A percentile compares a stretch with the other conserved stretches of the same genome.
phyloP scores from a whole-genome alignment of 768 basidiomycete genomes.

The Tulasnella sp. region DNA sequence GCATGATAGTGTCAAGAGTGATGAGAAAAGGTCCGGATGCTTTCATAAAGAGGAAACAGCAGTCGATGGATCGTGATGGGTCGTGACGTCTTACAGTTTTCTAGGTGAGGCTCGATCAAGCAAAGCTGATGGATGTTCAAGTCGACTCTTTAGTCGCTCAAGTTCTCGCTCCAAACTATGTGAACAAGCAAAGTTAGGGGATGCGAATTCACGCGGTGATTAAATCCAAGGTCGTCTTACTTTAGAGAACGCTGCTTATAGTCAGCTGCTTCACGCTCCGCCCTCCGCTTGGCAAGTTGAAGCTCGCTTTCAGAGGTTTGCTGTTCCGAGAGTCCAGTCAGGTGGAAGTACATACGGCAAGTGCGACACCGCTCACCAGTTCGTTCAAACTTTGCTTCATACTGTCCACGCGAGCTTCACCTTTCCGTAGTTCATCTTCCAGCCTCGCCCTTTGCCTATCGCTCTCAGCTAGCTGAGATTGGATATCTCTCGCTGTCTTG shows the following conservation, averaged over 20 bases:
- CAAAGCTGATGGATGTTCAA: constrained; percentile 43
- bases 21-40: too few species aligned
- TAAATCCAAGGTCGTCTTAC: constrained; percentile 32
- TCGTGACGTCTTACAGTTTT: too few species aligned
- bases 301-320: constrained; percentile 58
- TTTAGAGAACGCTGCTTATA: constrained; percentile 58
- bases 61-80: too few species aligned
- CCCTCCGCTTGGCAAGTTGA: constrained; percentile 60
- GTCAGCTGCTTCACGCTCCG: constrained; percentile 66
- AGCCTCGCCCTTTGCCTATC: constrained; percentile 51
- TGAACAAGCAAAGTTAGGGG: constrained; percentile 5
- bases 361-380: constrained; percentile 35
- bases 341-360: not conserved
- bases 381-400: constrained; percentile 52
- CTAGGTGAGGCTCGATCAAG: not conserved
- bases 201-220: not conserved
- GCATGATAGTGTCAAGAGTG: too few species aligned
- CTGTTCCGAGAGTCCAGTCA: constrained; percentile 29
- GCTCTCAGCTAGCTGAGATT: constrained; percentile 45
- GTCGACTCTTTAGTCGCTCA: constrained; percentile 55
- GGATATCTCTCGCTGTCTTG: constrained; percentile 42
- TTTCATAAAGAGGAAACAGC: too few species aligned
- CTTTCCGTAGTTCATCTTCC: constrained; percentile 53
- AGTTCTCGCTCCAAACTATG: constrained; percentile 53
- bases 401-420: constrained; percentile 46